Percentiles rank a stretch among this genome's conserved stretches.
These are phyloP conservation scores for Plasmopara muralis DNA, from an alignment of 352 stramenopile species.

Conservation along the genomic window DNA sequence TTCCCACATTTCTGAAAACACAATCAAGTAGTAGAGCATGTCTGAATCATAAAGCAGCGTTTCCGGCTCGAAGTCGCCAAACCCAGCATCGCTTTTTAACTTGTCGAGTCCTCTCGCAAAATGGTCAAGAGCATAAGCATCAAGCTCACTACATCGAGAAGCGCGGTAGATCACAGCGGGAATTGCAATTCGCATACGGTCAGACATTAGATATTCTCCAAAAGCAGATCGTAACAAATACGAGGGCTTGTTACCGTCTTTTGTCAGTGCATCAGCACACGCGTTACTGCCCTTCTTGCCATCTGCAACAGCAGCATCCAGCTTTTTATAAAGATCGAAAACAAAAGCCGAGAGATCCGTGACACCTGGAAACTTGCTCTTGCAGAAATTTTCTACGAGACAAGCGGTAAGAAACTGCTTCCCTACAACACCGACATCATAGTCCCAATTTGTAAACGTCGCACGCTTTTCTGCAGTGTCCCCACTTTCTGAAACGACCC, in stretches of 20 bases:
- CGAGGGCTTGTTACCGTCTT: constrained; percentile 39
- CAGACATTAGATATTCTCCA: constrained; percentile 51
- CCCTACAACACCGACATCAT: constrained; percentile 57
- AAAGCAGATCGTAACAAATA: constrained; percentile 65
- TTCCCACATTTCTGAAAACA: constrained; percentile 76
- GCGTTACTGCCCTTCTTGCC: constrained; percentile 30
- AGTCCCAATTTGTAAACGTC: constrained; percentile 79
- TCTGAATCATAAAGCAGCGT: constrained; percentile 54
- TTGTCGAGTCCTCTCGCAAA: constrained; percentile 22
- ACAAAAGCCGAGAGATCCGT: constrained; percentile 43
- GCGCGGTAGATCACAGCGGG: constrained; percentile 54
- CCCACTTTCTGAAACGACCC: constrained; percentile 57
- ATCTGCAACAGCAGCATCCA: constrained; percentile 42
- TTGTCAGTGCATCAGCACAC: constrained; percentile 42
- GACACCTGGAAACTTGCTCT: constrained; percentile 52
- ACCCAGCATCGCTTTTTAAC: constrained; percentile 9
- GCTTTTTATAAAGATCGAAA: constrained; percentile 38
- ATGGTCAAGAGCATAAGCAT: constrained; percentile 33
- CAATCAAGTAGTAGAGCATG: constrained; percentile 74
- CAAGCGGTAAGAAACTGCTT: constrained; percentile 53
- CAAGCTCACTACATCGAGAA: constrained; percentile 29
- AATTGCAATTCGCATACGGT: constrained; percentile 32
- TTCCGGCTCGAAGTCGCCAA: constrained; percentile 33
- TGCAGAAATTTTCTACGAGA: constrained; percentile 50
- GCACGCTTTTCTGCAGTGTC: constrained; percentile 43